Evolutionary conservation across 257 asterid genomes (phyloP).

Genomic region (Agastache rugosa): DNA sequence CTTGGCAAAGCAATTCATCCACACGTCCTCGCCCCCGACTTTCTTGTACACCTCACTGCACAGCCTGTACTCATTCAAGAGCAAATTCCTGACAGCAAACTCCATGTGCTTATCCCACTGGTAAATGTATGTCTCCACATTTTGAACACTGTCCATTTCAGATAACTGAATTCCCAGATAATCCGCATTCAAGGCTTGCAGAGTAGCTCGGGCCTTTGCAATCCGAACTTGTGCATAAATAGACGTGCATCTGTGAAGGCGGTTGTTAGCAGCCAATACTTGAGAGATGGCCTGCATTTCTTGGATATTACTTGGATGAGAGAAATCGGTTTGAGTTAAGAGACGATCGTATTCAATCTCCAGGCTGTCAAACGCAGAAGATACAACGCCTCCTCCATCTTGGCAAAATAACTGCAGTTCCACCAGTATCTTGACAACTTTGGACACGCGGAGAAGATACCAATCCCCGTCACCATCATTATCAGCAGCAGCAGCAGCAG

Average conservation of each 20-base stretch:
- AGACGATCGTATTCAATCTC: constrained; percentile 58
- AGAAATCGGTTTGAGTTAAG: constrained; percentile 39
- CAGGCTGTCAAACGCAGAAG: constrained; percentile 51
- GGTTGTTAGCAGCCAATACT: constrained; percentile 51
- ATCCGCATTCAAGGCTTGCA: constrained; percentile 47
- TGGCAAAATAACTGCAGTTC: constrained; percentile 51
- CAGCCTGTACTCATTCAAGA: constrained; percentile 64
- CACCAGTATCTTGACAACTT: constrained; percentile 47
- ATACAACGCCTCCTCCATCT: constrained; percentile 55
- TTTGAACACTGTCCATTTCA: constrained; percentile 60
- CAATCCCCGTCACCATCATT: constrained; percentile 32
- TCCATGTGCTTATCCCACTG: constrained; percentile 77
- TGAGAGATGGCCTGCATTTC: constrained; percentile 61
- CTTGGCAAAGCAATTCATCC: constrained; percentile 66
- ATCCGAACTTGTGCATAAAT: constrained; percentile 59
- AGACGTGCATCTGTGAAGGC: constrained; percentile 56
- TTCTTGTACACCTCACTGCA: constrained; percentile 58
- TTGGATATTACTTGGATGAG: constrained; percentile 30
- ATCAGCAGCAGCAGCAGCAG: constrained; percentile 22
- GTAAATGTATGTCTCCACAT: constrained; percentile 53
- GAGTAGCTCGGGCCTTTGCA: constrained; percentile 49
- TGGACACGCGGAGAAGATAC: constrained; percentile 48
- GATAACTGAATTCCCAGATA: constrained; percentile 65
- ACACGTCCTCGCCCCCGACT: constrained; percentile 43
- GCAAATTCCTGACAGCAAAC: constrained; percentile 61